Percentiles rank a stretch among this genome's conserved stretches.
Evolutionary conservation across 2,329 filamentous ascomycete species (phyloP).

Genomic region (Trichoderma cornu-damae): DNA sequence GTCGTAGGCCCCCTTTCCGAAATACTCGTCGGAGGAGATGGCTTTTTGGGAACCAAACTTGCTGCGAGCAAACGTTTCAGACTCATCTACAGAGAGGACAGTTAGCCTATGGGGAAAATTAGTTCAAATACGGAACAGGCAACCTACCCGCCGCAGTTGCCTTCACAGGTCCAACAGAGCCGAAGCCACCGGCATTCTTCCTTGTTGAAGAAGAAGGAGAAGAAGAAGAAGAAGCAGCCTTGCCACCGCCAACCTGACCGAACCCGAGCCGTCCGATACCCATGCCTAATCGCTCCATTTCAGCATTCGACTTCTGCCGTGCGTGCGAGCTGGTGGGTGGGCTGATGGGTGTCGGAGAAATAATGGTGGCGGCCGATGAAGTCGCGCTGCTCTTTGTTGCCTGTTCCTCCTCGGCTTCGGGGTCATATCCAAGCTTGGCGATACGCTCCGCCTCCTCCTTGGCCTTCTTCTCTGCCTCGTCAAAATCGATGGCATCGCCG

Average conservation of each 20-base stretch:
- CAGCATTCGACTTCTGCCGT: conserved; percentile 62
- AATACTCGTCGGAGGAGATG: conserved; percentile 98
- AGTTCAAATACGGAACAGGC: background rate
- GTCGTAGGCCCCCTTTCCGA: conserved; percentile 84
- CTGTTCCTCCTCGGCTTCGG: conserved; percentile 70
- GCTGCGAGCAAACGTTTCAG: conserved; percentile 73
- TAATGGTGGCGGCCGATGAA: conserved; percentile 56
- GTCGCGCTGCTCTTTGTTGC: conserved; percentile 42
- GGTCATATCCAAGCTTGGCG: conserved; percentile 91
- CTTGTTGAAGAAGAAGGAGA: conserved; percentile 44
- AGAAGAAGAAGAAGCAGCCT: conserved; percentile 45
- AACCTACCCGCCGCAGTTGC: conserved; percentile 60
- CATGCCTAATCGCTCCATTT: conserved; percentile 87
- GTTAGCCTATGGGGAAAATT: background rate
- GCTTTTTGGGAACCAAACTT: conserved; percentile 93
- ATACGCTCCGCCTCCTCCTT: conserved; percentile 97
- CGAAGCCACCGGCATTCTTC: conserved; percentile 81
- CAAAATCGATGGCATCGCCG: conserved; percentile 82
- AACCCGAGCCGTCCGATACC: conserved; percentile 81
- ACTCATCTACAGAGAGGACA: conserved; percentile 51
- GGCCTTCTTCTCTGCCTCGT: conserved; percentile 93
- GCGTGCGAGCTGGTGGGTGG: conserved; percentile 54
- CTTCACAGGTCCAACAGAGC: conserved; percentile 73
- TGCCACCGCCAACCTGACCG: conserved; percentile 68
- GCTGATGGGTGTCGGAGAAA: conserved; percentile 69